These are phyloP conservation scores for Tricholoma bakamatsutake DNA, from an alignment of 768 basidiomycete species.

Conservation along the genomic window DNA sequence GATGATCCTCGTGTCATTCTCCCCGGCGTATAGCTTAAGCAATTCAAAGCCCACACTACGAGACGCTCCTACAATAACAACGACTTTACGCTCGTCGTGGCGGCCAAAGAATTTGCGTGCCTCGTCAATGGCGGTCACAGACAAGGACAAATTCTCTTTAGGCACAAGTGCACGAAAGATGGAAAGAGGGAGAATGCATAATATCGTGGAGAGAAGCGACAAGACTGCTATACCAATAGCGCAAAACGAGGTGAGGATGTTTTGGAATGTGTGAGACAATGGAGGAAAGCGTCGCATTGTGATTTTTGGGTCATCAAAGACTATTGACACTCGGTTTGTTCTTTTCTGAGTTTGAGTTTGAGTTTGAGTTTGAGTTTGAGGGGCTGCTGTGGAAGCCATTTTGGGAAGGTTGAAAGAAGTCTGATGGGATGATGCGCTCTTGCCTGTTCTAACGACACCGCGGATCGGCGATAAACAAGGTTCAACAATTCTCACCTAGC, in stretches of 20 bases:
- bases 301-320: not conserved
- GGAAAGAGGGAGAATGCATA: not conserved
- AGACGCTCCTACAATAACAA: not conserved
- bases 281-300: not conserved
- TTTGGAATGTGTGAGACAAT: not conserved
- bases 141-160: not conserved
- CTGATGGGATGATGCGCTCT: not conserved
- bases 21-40: not conserved
- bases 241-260: not conserved
- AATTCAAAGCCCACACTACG: not conserved
- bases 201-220: not conserved
- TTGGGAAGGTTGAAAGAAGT: not conserved
- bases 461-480: not conserved
- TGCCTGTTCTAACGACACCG: not conserved
- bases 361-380: not conserved
- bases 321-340: not conserved
- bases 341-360: not conserved
- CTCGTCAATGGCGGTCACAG: not conserved
- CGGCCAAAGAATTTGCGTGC: not conserved
- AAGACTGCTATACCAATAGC: not conserved
- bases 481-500: not conserved
- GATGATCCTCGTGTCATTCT: not conserved
- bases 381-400: not conserved
- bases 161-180: not conserved
- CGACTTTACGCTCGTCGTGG: not conserved